Conservation (phyloP, 768 basidiomycete species). For the Lactarius pseudohatsudake region DNA sequence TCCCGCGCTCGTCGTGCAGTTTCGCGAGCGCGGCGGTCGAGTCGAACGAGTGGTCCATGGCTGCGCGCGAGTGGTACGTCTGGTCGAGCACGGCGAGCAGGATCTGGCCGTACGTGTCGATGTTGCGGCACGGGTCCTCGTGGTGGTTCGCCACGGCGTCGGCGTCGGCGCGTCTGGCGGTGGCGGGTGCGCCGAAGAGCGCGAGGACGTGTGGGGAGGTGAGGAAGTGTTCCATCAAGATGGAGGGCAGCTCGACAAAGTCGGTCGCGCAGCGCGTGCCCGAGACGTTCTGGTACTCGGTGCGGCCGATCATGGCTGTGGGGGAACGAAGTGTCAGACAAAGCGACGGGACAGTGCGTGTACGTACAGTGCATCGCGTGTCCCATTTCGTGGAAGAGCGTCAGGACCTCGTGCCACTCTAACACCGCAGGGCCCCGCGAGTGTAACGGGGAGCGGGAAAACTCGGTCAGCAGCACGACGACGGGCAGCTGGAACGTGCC, state of each 20-base stretch:
- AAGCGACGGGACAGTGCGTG: neutral
- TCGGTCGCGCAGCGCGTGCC: conserved; percentile 98
- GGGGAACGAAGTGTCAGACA: neutral
- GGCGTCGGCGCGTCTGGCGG: conserved; percentile 35
- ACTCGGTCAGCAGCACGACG: conserved; percentile 90
- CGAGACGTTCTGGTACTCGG: conserved; percentile 96
- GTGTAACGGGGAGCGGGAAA: conserved; percentile 55
- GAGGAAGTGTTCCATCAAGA: conserved; percentile 98
- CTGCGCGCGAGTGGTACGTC: conserved; percentile 75
- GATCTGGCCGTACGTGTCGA: conserved; percentile 92
- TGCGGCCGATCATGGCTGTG: conserved; percentile 94
- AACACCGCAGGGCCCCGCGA: conserved; percentile 69
- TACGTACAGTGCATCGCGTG: conserved; percentile 94
- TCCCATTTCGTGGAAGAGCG: conserved; percentile 98
- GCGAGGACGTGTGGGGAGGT: conserved; percentile 80
- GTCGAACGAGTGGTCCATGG: conserved; percentile 58
- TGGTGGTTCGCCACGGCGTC: conserved; percentile 63
- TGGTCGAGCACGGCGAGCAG: conserved; percentile 89
- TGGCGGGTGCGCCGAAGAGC: conserved; percentile 62
- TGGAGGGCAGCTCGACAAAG: conserved; percentile 96
- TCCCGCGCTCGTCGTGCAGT: conserved; percentile 65
- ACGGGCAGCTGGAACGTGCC: conserved; percentile 86
- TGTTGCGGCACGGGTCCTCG: conserved; percentile 71
- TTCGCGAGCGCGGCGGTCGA: conserved; percentile 66
- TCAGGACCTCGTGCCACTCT: conserved; percentile 91